Conservation (phyloP, 2,329 filamentous ascomycete genomes). For the Aphanoascus verrucosus region DNA sequence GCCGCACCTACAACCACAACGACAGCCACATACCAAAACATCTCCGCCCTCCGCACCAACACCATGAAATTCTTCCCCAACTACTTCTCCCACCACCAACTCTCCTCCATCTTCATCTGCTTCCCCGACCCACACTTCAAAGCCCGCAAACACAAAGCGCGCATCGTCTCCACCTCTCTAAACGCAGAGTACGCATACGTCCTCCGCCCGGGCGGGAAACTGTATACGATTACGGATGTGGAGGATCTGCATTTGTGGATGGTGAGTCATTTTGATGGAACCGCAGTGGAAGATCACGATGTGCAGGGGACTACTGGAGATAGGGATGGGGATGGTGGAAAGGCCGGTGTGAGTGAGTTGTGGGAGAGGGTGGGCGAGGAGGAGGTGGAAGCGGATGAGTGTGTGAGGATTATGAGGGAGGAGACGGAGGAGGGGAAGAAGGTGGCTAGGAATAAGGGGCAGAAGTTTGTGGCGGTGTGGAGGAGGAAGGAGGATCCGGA, state of each 20-base stretch:
- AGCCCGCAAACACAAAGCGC: conserved; percentile 87
- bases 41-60: conserved; percentile 80
- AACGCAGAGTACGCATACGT: conserved; percentile 91
- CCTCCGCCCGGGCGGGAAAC: conserved; percentile 66
- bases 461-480: conserved; percentile 86
- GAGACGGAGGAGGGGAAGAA: conserved; percentile 98
- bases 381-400: conserved; percentile 45
- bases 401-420: conserved; percentile 52
- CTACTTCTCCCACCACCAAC: conserved; percentile 72
- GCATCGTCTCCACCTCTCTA: conserved; percentile 80
- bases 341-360: conserved; percentile 49
- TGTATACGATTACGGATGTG: conserved; percentile 97
- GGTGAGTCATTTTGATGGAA: conserved; percentile 67
- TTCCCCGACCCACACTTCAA: conserved; percentile 99
- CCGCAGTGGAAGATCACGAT: conserved; percentile 74
- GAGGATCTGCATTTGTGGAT: conserved; percentile 92
- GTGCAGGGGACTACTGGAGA: conserved; percentile 57
- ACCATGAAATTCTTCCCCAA: conserved; percentile 99
- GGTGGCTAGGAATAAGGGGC: conserved; percentile 77
- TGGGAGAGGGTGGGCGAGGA: conserved; percentile 61
- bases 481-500: conserved; percentile 66
- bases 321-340: too few species aligned
- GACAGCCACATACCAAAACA: conserved; percentile 60
- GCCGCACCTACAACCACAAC: neutral
- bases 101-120: conserved; percentile 90